phyloP scores from a whole-genome alignment of 352 stramenopile genomes.

The Pythium brassicae region DNA sequence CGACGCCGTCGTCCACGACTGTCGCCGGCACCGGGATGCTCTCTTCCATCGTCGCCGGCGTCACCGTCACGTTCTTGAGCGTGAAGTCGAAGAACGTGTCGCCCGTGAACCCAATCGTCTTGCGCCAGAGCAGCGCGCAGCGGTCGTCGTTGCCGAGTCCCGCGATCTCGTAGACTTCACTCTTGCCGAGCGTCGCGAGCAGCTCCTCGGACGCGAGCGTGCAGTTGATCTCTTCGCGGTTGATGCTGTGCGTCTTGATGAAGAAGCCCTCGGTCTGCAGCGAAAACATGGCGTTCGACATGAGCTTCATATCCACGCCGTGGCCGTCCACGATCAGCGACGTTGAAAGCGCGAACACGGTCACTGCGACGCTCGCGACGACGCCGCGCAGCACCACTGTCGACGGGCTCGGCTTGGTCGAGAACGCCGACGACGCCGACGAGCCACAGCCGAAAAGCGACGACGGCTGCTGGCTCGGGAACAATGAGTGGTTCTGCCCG shows the following conservation, averaged over 20 bases:
- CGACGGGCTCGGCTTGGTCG: conserved; percentile 12
- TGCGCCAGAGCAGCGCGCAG: conserved; percentile 61
- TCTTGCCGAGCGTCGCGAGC: conserved; percentile 37
- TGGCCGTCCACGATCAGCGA: conserved; percentile 43
- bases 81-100: conserved; percentile 45
- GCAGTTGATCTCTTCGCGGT: conserved; percentile 62
- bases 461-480: conserved; percentile 4
- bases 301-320: conserved; percentile 63
- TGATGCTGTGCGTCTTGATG: conserved; percentile 23
- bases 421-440: conserved; percentile 2
- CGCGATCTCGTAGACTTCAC: conserved; percentile 37
- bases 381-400: conserved; percentile 23
- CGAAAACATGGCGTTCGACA: conserved; percentile 66
- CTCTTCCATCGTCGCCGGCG: conserved; percentile 3
- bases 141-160: conserved; percentile 55
- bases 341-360: conserved; percentile 28
- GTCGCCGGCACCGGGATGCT: not conserved
- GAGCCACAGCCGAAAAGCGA: conserved; percentile 10
- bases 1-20: not conserved
- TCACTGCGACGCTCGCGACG: conserved; percentile 20
- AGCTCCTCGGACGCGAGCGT: conserved; percentile 40
- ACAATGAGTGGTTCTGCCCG: conserved; percentile 14
- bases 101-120: conserved; percentile 50
- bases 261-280: conserved; percentile 59
- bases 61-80: conserved; percentile 28